A percentile compares a stretch with the other conserved stretches of the same genome.
These are phyloP conservation scores for Neonothopanus nambi DNA, from an alignment of 1,284 basidiomycete genomes.

Conservation along the genomic window DNA sequence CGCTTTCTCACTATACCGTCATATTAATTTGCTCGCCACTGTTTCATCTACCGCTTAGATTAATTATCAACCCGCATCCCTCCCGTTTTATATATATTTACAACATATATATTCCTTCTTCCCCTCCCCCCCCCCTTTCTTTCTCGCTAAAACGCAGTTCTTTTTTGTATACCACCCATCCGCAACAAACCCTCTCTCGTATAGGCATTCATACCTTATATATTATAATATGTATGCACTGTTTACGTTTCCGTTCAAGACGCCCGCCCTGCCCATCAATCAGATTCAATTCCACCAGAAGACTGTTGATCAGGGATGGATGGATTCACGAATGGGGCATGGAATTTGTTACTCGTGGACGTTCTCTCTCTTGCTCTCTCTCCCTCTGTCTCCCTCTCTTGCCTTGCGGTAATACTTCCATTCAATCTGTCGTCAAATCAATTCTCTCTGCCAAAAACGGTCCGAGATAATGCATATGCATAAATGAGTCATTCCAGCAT, in stretches of 20 bases:
- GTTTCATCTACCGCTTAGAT: slow-evolving; percentile 1
- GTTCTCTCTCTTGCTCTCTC: no score
- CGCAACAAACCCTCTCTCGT: not conserved
- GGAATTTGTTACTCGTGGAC: not conserved
- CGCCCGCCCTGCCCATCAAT: no score
- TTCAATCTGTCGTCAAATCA: no score
- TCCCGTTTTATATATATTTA: not conserved
- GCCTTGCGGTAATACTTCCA: no score
- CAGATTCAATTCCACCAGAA: not conserved
- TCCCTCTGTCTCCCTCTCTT: no score
- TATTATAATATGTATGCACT: slow-evolving; percentile 14
- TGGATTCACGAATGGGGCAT: not conserved
- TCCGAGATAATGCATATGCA: no score
- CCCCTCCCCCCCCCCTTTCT: not conserved
- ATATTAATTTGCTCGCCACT: not conserved
- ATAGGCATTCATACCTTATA: slow-evolving; percentile 11
- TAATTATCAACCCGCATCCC: not conserved
- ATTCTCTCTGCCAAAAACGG: no score
- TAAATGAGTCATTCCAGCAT: no score
- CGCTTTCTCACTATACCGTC: not conserved
- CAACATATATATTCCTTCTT: slow-evolving; percentile 1
- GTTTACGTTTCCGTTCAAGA: not conserved
- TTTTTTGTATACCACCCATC: slow-evolving; percentile 15
- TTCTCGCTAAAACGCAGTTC: not conserved
- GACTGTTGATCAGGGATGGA: not conserved